Evolutionary conservation across 2,329 filamentous ascomycete genomes (phyloP).

Genomic region (Cladosporium sp.): DNA sequence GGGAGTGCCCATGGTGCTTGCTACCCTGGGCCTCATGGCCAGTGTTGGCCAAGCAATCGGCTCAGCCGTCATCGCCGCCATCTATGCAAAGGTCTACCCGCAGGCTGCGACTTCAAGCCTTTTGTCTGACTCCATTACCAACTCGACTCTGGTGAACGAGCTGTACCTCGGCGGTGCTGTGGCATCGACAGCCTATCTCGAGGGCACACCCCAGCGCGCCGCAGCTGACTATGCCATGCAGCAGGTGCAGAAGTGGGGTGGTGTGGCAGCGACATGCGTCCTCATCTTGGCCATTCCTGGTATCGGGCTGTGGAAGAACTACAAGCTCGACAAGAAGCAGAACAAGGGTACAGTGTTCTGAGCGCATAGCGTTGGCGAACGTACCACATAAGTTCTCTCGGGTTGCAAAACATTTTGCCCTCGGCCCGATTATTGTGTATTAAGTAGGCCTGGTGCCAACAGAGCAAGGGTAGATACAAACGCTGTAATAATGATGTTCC

Average conservation of each 20-base stretch:
- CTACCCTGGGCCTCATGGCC: slow-evolving; percentile 20
- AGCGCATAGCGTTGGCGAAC: not conserved
- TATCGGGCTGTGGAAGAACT: slow-evolving; percentile 34
- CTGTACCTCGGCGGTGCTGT: slow-evolving; percentile 48
- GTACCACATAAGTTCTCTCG: not conserved
- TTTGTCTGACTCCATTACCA: slow-evolving; percentile 7
- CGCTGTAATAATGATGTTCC: too few species aligned
- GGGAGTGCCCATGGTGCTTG: slow-evolving; percentile 23
- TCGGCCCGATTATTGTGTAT: too few species aligned
- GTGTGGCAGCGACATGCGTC: slow-evolving; percentile 35
- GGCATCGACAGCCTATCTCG: slow-evolving; percentile 47
- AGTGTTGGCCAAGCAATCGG: slow-evolving; percentile 51
- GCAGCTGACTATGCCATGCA: slow-evolving; percentile 47
- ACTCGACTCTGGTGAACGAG: slow-evolving; percentile 26
- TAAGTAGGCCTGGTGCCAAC: too few species aligned
- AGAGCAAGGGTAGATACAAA: too few species aligned
- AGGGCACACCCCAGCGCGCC: slow-evolving; percentile 39
- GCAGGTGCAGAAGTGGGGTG: slow-evolving; percentile 42
- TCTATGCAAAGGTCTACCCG: slow-evolving; percentile 25
- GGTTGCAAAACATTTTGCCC: not conserved
- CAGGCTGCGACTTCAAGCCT: slow-evolving; percentile 15
- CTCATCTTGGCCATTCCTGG: slow-evolving; percentile 29
- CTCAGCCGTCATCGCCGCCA: slow-evolving; percentile 29
- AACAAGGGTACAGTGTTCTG: slow-evolving; percentile 33
- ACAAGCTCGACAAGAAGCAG: slow-evolving; percentile 34